Evolutionary conservation across 768 basidiomycete species (phyloP).

Genomic region (Ramaria sp.): DNA sequence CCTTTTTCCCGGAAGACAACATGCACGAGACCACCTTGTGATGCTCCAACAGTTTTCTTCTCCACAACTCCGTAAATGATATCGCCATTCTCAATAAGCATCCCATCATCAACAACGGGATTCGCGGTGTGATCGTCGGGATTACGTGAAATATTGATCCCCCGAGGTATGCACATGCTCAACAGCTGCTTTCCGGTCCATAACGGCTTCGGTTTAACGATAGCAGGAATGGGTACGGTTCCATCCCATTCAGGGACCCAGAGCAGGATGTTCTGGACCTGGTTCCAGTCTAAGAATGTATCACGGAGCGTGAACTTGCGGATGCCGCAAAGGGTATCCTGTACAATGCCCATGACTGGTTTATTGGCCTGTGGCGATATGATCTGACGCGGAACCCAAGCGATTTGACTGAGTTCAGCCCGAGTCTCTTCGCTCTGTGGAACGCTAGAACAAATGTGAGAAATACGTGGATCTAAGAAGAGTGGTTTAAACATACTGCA

Average conservation of each 20-base stretch:
- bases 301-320: conserved; percentile 96
- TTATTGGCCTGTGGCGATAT: conserved; percentile 99
- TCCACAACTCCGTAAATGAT: conserved; percentile 91
- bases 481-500: conserved; percentile 60
- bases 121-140: conserved; percentile 70
- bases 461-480: not conserved
- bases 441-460: conserved; percentile 41
- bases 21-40: conserved; percentile 89
- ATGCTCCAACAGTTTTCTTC: conserved; percentile 98
- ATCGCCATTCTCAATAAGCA: conserved; percentile 95
- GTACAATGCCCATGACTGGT: conserved; percentile 99
- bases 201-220: conserved; percentile 91
- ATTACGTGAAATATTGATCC: conserved; percentile 83
- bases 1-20: conserved; percentile 98
- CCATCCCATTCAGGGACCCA: conserved; percentile 99
- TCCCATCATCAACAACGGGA: conserved; percentile 86
- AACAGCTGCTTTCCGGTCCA: conserved; percentile 99
- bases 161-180: conserved; percentile 83
- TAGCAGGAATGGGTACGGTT: conserved; percentile 79
- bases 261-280: conserved; percentile 93
- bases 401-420: conserved; percentile 95
- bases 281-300: conserved; percentile 89
- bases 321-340: conserved; percentile 95
- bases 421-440: conserved; percentile 98
- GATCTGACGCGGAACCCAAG: conserved; percentile 97